Conservation (phyloP, 345 rosid species). For the Pseudoturritis turrita region DNA sequence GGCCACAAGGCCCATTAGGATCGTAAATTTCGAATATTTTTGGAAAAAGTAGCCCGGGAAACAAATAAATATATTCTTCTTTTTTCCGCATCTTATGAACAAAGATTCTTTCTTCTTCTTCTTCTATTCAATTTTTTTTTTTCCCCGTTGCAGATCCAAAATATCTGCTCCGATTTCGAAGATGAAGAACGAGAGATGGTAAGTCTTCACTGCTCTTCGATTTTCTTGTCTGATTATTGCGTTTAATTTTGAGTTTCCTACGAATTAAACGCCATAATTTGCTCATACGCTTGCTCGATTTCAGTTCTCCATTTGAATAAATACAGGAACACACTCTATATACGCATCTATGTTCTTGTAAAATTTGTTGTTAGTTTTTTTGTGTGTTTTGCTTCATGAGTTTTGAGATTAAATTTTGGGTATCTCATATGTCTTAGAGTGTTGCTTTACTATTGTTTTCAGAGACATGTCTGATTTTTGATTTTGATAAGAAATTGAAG, state of each 20-base stretch:
- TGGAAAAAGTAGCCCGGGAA: neutral
- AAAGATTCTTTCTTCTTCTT: neutral
- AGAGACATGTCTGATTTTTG: neutral
- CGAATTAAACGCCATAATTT: no score
- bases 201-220: neutral
- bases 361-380: no score
- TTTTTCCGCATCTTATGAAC: neutral
- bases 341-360: no score
- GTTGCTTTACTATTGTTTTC: neutral
- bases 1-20: neutral
- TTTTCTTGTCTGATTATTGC: no score
- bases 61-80: neutral
- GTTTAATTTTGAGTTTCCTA: no score
- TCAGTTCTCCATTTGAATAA: no score
- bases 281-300: no score
- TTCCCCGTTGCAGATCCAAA: neutral
- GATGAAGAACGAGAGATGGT: neutral
- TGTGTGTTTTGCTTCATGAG: no score
- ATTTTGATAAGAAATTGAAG: no score
- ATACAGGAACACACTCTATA: no score
- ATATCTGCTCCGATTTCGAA: neutral
- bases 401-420: neutral
- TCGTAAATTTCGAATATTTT: neutral
- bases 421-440: neutral
- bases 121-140: neutral